Base-by-base conservation (phyloP, 495 filamentous ascomycete species). In the Aspergillus asperescens region DNA sequence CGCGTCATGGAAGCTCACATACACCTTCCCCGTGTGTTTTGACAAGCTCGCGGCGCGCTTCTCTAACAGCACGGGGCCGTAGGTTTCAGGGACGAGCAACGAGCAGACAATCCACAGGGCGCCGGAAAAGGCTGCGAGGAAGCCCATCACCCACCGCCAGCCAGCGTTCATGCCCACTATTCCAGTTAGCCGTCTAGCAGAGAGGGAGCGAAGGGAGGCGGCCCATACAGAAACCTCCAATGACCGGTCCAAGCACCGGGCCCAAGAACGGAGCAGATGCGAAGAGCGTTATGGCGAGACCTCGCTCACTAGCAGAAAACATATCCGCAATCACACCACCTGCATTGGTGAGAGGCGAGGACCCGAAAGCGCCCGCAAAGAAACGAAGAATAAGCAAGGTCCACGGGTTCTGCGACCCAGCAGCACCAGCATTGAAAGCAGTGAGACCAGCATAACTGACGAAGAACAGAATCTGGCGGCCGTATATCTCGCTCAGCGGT, bases 301-400 rank as follows among this genome's bases (percentile, higher is more conserved):
- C 86, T 54, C 86, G 71, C 58, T 88, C 66, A 45, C 64, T 70
- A 3, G 81, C 79, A 9, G 70, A 58, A 57, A 89, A 89, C 76
- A 88, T 85, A 57, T 90, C 85, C 19, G 85, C 81, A 55, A 89
- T 86, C 25, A 88, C 80, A 59, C 85, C 85, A 48, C 85, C 85
- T n/a, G 82, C 74, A 63, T 88, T 90, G 20, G 84, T 87, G 48
- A 90, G 58, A 23, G 85, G 80, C 1, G 84, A 86, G 3, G 82
- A 81, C 24, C 88, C 88, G 64, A 89, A 87, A 8, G 85, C 75
- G 43, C 88, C 85, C 22, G 83, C 85, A 47, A 90, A 83, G 75
- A 90, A 89, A 19, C 88, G 84, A 19, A 90, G 76, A 53, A 90
- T 78, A 39, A 90, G 68, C 2, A 93, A 69, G 1, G 82, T 80